A percentile compares a stretch with the other conserved stretches of the same genome.
Evolutionary conservation across 176 grass and related monocot genomes (phyloP).

Genomic region (Tuctoria greenei): DNA sequence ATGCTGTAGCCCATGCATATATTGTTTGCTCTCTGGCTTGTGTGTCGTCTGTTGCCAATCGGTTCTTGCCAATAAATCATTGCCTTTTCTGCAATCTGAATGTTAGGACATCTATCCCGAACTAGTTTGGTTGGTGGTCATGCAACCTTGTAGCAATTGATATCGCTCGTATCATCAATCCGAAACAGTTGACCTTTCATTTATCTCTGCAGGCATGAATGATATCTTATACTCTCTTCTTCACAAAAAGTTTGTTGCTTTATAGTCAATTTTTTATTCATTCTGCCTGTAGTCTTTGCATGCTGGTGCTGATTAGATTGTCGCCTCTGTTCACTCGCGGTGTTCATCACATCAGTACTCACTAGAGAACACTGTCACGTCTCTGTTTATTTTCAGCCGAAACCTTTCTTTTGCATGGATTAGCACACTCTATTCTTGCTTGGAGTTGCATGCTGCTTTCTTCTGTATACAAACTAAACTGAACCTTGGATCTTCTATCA

Average conservation of each 20-base stretch:
- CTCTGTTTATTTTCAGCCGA: slow-evolving; percentile 39
- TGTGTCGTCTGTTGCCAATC: slow-evolving; percentile 21
- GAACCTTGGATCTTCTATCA: background rate
- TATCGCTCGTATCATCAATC: slow-evolving; percentile 24
- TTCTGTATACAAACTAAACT: slow-evolving; percentile 13
- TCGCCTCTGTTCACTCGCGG: slow-evolving; percentile 22
- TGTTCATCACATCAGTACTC: slow-evolving; percentile 2
- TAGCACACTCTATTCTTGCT: slow-evolving; percentile 6
- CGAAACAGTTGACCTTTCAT: slow-evolving; percentile 9
- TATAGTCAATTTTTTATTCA: too few relatives aligned
- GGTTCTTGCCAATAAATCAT: slow-evolving; percentile 19
- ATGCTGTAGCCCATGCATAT: slow-evolving; percentile 37
- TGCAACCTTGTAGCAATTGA: slow-evolving; percentile 18
- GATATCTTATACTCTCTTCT: too few relatives aligned
- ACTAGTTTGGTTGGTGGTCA: slow-evolving; percentile 29
- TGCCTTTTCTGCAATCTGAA: slow-evolving; percentile 33
- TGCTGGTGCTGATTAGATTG: slow-evolving; percentile 28
- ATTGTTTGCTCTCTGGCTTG: slow-evolving; percentile 23
- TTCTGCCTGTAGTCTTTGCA: slow-evolving; percentile 28
- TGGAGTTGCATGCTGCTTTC: slow-evolving; percentile 40
- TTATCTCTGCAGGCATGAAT: too few relatives aligned
- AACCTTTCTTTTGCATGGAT: slow-evolving; percentile 26
- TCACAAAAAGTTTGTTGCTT: too few relatives aligned
- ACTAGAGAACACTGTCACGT: slow-evolving; percentile 5
- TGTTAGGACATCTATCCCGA: slow-evolving; percentile 33